A percentile compares a stretch with the other conserved stretches of the same genome.
These are phyloP conservation scores for Cyberlindnera sargentensis DNA, from an alignment of 805 yeast genomes.

Conservation along the genomic window DNA sequence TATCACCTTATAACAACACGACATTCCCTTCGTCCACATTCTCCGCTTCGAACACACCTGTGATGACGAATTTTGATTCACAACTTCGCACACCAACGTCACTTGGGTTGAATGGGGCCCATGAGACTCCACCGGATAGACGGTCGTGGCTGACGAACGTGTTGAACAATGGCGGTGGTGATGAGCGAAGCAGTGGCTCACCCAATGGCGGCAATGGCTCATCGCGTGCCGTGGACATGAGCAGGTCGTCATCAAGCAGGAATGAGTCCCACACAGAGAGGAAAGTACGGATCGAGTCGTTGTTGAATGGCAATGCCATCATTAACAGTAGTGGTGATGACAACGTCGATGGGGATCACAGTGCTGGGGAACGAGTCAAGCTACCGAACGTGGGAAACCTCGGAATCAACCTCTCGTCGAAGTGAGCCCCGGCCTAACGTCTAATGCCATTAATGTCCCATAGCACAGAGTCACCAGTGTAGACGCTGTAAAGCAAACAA, in stretches of 20 bases:
- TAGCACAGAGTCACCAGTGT: too few species aligned
- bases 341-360: too few species aligned
- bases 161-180: conserved; percentile 7
- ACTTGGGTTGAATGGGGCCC: conserved; percentile 1
- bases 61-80: not conserved
- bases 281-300: conserved; percentile 16
- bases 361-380: conserved; percentile 4
- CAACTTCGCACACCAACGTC: not conserved
- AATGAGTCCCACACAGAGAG: conserved; percentile 1
- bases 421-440: too few species aligned
- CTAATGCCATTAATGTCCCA: too few species aligned
- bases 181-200: too few species aligned
- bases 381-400: conserved; percentile 19
- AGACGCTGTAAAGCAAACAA: too few species aligned
- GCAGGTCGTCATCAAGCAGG: too few species aligned
- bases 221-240: too few species aligned
- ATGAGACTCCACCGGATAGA: conserved; percentile 9
- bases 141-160: conserved; percentile 17
- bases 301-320: conserved; percentile 9
- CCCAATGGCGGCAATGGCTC: too few species aligned
- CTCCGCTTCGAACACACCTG: conserved; percentile 13
- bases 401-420: conserved; percentile 9
- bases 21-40: conserved; percentile 7
- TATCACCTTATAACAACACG: conserved; percentile 15
- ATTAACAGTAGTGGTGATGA: too few species aligned